These are phyloP conservation scores for Boletus coccyginus DNA, from an alignment of 768 basidiomycete genomes.

Conservation along the genomic window DNA sequence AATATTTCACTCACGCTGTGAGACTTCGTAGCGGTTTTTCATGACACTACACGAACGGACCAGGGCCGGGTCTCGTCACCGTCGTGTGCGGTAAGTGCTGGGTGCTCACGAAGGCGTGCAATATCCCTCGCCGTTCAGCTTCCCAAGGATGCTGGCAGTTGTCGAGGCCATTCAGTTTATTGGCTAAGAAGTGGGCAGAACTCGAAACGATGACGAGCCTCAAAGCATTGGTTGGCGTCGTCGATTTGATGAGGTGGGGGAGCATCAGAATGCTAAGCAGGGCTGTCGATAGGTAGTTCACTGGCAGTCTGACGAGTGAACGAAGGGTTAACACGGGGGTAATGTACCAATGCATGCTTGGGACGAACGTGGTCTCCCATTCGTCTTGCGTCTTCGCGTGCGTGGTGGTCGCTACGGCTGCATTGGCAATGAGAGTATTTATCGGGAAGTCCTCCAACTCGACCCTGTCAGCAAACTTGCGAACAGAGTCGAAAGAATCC, in stretches of 20 bases:
- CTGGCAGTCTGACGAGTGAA: constrained; percentile 28
- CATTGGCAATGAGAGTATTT: constrained; percentile 33
- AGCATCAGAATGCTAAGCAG: constrained; percentile 36
- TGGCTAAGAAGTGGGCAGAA: constrained; percentile 21
- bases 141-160: constrained; percentile 28
- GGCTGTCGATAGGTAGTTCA: constrained; percentile 36
- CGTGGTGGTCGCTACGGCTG: constrained; percentile 15
- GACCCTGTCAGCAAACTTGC: constrained; percentile 28
- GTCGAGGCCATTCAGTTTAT: constrained; percentile 4
- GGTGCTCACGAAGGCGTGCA: constrained; percentile 25
- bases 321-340: not conserved
- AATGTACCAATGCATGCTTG: not conserved
- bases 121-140: constrained; percentile 25
- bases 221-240: constrained; percentile 19
- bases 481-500: constrained; percentile 32
- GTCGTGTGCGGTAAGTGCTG: not conserved
- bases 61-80: not conserved
- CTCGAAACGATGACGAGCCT: constrained; percentile 34
- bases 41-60: constrained; percentile 17
- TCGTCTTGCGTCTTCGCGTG: constrained; percentile 33
- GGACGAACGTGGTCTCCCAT: constrained; percentile 36
- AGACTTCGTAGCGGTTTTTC: constrained; percentile 23
- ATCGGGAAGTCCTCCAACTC: constrained; percentile 27
- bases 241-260: constrained; percentile 33
- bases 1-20: constrained; percentile 23